Evolutionary conservation across 208 protist species (phyloP), one percentile per base, ranked within the genome.

Genomic region (Strigomonas culicis): DNA sequence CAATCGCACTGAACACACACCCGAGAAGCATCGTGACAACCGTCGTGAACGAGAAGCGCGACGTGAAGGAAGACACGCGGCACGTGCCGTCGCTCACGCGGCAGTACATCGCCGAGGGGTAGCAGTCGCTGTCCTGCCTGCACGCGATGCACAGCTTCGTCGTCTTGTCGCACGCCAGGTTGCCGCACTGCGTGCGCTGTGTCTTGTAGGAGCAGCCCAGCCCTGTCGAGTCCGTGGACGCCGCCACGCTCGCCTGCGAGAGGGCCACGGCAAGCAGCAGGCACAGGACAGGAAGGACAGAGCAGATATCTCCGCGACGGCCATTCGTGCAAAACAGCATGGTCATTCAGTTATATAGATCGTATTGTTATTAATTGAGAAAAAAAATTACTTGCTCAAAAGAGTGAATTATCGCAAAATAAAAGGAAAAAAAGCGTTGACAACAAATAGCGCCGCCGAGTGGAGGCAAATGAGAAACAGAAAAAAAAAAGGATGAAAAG

Each of bases 141-240:
- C 84, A 91, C n/a, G 30, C 36, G 30, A 77, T 74, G 67, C 84
- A 91, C 19, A 77, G n/a, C 0, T 76, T 72, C 22, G 13, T 58
- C 7, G 69, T 65, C 25, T 41, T 57, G 63, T 82, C 73, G 43
- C 84, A 91, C 1, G 78, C 78, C 0, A 82, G 44, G 36, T 88
- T 72, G 4, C 84, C 84, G 63, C 84, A 91, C 68, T 88, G 74
- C 27, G 87, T 68, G 7, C 81, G 78, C 70, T 91, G 84, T 19
- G 84, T 86, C 13, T 39, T 66, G 52, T 75, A 86, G 19, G 50
- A 62, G 11, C 84, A 91, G 43, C 39, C 19, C 4, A 17, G 13
- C 10, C 39, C 39, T 4, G 39, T 44, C 4, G 39, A n/a, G 19
- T 44, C 13, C 13, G 39, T 15, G 1, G 39, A 4, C 39, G 15